Percentiles rank a stretch among this genome's conserved stretches.
Evolutionary conservation across 1,284 basidiomycete genomes (phyloP).

Genomic region (Rhodofomes roseus): DNA sequence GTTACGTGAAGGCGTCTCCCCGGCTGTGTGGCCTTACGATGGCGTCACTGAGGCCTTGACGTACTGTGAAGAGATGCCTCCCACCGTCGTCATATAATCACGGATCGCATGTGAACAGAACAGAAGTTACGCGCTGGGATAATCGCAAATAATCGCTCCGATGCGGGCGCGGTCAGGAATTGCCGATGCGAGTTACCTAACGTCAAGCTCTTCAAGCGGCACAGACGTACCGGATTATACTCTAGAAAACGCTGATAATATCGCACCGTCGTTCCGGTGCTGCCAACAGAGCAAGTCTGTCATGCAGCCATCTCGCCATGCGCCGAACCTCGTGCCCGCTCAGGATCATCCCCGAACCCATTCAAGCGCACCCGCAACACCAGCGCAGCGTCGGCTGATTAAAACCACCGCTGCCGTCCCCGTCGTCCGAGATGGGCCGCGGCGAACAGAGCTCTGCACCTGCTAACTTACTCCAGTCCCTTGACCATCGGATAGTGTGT

Average conservation of each 20-base stretch:
- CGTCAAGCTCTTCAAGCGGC: not conserved
- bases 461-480: not conserved
- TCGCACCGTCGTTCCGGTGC: not conserved
- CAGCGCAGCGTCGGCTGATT: not conserved
- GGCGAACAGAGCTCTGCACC: not conserved
- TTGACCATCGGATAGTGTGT: not conserved
- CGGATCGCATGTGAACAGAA: not conserved
- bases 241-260: not conserved
- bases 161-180: not conserved
- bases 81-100: not conserved
- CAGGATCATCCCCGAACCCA: not conserved
- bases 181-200: not conserved
- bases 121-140: too few relatives aligned
- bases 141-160: not conserved
- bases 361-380: not conserved
- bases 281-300: not conserved
- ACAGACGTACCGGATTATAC: not conserved
- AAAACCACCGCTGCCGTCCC: not conserved
- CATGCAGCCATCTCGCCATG: not conserved
- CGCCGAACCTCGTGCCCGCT: not conserved
- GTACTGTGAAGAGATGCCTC: not conserved
- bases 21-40: not conserved
- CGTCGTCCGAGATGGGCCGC: not conserved
- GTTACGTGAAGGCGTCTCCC: not conserved
- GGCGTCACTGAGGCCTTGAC: not conserved